Conservation (phyloP, 805 yeast species). For the Candida suzukii region DNA sequence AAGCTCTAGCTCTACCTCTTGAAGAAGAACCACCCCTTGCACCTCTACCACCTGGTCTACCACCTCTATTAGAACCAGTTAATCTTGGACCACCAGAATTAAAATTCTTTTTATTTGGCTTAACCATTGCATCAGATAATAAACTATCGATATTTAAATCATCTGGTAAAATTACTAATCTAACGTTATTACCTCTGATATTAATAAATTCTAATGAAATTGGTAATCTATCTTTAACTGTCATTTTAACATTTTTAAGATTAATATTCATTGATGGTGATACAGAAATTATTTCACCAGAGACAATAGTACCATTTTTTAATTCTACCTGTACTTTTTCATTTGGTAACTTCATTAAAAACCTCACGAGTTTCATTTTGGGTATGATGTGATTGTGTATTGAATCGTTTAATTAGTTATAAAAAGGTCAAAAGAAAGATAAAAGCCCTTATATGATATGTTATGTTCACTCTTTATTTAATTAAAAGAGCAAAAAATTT, state of each 20-base stretch:
- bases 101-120: slow-evolving; percentile 32
- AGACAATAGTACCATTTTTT: slow-evolving; percentile 81
- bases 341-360: slow-evolving; percentile 75
- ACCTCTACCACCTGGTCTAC: slow-evolving; percentile 2
- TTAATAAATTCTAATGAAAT: slow-evolving; percentile 69
- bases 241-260: slow-evolving; percentile 72
- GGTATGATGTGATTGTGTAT: no score
- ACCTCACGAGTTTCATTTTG: slow-evolving; percentile 60
- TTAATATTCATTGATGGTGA: slow-evolving; percentile 89
- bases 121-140: slow-evolving; percentile 43
- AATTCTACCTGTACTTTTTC: slow-evolving; percentile 88
- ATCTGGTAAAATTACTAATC: slow-evolving; percentile 81
- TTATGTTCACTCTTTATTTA: no score
- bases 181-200: slow-evolving; percentile 82
- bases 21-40: slow-evolving; percentile 1
- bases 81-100: slow-evolving; percentile 18
- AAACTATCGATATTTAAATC: slow-evolving; percentile 66
- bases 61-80: slow-evolving; percentile 26
- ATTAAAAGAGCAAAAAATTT: not conserved
- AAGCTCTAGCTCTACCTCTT: slow-evolving; percentile 3
- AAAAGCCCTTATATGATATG: no score
- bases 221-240: slow-evolving; percentile 64
- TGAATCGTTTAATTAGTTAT: no score
- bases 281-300: slow-evolving; percentile 80
- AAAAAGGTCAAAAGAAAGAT: no score